A percentile compares a stretch with the other conserved stretches of the same genome.
phyloP scores from a whole-genome alignment of 2,329 filamentous ascomycete genomes.

The Phaeosphaeriaceae sp. region DNA sequence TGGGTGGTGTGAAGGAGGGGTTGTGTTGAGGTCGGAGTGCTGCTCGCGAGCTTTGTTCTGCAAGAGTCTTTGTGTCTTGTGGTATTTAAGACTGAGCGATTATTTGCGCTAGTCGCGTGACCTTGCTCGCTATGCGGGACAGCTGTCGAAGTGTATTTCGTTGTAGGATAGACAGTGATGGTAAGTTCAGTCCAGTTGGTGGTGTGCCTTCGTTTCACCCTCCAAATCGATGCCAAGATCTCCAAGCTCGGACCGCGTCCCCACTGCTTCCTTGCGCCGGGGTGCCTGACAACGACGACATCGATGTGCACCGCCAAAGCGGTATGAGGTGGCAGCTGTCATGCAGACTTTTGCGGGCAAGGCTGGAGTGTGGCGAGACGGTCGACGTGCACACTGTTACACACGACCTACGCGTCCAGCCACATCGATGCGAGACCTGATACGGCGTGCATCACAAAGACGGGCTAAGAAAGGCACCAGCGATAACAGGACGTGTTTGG shows the following conservation, averaged over 20 bases:
- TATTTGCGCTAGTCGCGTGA: neutral
- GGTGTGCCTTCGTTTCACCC: no score
- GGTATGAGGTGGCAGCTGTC: neutral
- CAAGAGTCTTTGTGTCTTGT: neutral
- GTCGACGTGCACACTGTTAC: neutral
- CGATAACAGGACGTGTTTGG: neutral
- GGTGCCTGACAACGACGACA: neutral
- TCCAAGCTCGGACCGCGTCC: neutral
- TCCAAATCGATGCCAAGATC: conserved; percentile 6
- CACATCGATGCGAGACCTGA: no score
- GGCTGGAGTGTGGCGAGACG: neutral
- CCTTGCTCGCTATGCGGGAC: no score
- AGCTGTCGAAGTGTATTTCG: no score
- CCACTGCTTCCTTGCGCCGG: neutral
- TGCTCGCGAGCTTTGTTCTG: conserved; percentile 1
- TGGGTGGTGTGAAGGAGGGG: conserved; percentile 2
- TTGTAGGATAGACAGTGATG: no score
- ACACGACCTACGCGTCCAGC: neutral
- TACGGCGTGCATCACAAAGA: neutral
- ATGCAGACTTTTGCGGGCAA: neutral
- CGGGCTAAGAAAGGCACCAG: neutral
- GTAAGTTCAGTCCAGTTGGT: neutral
- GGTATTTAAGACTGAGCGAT: neutral
- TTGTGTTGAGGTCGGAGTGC: neutral
- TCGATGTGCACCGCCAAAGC: neutral